Evolutionary conservation across 2,329 filamentous ascomycete species (phyloP).

Genomic region (Simplicillium sp.): DNA sequence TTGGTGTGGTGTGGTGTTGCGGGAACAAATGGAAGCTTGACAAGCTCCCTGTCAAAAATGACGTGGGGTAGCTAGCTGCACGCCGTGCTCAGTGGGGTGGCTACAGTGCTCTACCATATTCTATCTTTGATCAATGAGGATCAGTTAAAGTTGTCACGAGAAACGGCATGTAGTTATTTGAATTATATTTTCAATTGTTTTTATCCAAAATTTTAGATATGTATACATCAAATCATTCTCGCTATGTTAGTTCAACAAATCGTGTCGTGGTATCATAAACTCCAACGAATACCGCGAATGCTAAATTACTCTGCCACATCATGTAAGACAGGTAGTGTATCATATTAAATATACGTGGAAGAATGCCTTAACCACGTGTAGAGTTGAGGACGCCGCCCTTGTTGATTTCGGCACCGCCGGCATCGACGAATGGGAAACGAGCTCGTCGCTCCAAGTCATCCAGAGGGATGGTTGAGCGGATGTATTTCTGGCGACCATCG

Average conservation of each 20-base stretch:
- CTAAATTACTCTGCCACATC: neutral
- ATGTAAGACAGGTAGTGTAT: neutral
- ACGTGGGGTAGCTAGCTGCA: neutral
- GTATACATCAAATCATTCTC: neutral
- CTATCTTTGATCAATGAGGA: no score
- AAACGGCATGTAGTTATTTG: neutral
- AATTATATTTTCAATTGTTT: neutral
- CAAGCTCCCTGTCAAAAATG: neutral
- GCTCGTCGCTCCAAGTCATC: slow-evolving; percentile 73
- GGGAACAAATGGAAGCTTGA: neutral
- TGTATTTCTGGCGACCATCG: slow-evolving; percentile 66
- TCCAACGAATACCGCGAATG: neutral
- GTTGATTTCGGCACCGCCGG: slow-evolving; percentile 38
- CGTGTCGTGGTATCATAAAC: slow-evolving; percentile 3
- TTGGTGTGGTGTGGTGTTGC: neutral
- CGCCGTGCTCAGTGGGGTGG: no score
- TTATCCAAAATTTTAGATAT: neutral
- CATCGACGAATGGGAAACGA: slow-evolving; percentile 58
- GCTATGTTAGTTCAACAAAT: neutral
- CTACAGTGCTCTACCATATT: no score
- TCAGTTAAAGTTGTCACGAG: neutral
- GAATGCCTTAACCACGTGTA: slow-evolving; percentile 15
- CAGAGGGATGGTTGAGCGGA: slow-evolving; percentile 72
- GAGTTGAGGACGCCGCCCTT: slow-evolving; percentile 22
- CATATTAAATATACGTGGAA: neutral